Conservation (phyloP, 495 filamentous ascomycete genomes). For the Penicillium mononematosum region DNA sequence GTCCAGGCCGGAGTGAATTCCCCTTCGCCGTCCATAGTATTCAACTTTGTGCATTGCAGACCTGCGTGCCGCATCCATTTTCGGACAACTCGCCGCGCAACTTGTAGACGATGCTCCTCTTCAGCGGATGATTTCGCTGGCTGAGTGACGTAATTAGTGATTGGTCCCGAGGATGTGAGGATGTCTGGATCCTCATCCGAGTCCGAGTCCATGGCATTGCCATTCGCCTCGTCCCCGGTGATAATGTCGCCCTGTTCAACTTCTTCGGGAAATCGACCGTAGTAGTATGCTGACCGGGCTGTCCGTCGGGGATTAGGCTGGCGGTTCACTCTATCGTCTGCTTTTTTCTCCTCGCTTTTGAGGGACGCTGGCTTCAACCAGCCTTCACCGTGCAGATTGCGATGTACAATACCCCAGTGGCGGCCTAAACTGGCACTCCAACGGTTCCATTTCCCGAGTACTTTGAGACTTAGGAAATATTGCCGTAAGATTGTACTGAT, state of each 20-base stretch:
- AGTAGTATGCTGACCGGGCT: conserved; percentile 35
- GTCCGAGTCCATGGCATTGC: conserved; percentile 45
- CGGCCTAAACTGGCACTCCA: conserved; percentile 58
- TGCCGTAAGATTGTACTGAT: conserved; percentile 82
- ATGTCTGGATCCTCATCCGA: conserved; percentile 47
- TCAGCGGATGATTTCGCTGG: conserved; percentile 40
- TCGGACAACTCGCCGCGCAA: conserved; percentile 59
- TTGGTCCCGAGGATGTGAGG: conserved; percentile 34
- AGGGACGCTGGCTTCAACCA: conserved; percentile 37
- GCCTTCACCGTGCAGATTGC: conserved; percentile 46
- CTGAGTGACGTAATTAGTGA: conserved; percentile 43
- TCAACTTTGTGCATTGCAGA: conserved; percentile 41
- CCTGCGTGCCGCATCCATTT: conserved; percentile 76
- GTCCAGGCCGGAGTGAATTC: conserved; percentile 72
- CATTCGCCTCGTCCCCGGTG: conserved; percentile 26
- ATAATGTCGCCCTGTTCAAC: conserved; percentile 33
- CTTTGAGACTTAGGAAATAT: conserved; percentile 82
- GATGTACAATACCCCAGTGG: conserved; percentile 63
- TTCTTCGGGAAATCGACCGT: conserved; percentile 44
- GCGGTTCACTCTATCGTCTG: conserved; percentile 9
- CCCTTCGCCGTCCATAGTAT: conserved; percentile 47
- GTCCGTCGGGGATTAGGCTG: conserved; percentile 32
- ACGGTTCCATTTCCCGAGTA: conserved; percentile 69
- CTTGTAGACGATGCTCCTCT: conserved; percentile 39
- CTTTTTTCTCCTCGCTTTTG: conserved; percentile 35